Conservation (phyloP, 2,329 filamentous ascomycete species). For the Fusarium sacchari region DNA sequence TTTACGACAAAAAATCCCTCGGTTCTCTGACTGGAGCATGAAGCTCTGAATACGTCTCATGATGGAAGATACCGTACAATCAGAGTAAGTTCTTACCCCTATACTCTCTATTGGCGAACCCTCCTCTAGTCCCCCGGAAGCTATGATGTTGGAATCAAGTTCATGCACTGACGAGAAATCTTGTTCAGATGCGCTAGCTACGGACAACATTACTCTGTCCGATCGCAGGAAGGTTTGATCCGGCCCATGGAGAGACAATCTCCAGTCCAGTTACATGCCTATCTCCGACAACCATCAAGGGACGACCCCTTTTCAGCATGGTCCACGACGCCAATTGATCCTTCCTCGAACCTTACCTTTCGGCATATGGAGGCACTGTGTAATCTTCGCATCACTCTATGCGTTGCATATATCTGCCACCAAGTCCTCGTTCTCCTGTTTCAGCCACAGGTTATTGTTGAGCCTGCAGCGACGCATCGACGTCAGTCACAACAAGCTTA, state of each 20-base stretch:
- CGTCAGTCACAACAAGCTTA: not conserved
- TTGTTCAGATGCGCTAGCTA: not conserved
- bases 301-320: conserved; percentile 2
- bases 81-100: not conserved
- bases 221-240: not conserved
- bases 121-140: not conserved
- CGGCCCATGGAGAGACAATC: not conserved
- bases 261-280: not conserved
- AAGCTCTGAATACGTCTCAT: not conserved
- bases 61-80: not conserved
- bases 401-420: not conserved
- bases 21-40: not conserved
- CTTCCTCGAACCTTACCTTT: not conserved
- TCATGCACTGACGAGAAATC: not conserved
- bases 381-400: not conserved
- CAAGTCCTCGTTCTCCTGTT: not conserved
- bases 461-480: not conserved
- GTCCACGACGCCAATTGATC: not conserved
- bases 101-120: not conserved
- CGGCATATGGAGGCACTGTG: not conserved
- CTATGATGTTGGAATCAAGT: not conserved
- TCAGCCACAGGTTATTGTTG: not conserved
- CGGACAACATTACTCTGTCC: not conserved
- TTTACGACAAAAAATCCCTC: not conserved
- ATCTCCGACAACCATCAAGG: not conserved